These are phyloP conservation scores for Iris pallida DNA, from an alignment of 116 monocot species.

Conservation along the genomic window DNA sequence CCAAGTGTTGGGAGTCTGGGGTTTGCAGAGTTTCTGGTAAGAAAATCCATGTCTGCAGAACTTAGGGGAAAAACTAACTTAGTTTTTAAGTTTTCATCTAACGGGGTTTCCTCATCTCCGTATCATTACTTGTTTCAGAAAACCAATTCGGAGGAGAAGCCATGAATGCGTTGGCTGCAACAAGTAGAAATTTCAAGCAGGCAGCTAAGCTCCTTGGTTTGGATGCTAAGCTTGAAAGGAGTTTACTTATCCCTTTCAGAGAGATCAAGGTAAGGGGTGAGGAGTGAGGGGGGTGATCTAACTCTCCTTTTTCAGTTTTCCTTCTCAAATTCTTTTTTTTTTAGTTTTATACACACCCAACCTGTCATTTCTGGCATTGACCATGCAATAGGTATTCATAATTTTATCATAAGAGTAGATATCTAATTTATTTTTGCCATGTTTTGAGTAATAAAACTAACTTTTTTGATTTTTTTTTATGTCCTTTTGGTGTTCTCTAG, in stretches of 20 bases:
- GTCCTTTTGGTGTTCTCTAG: too few relatives aligned
- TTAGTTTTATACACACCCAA: too few relatives aligned
- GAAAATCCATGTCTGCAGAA: not conserved
- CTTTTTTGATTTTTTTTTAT: too few relatives aligned
- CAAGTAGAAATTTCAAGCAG: slow-evolving; percentile 90
- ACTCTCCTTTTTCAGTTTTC: too few relatives aligned
- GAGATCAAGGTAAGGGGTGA: slow-evolving; percentile 71
- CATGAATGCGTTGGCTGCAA: slow-evolving; percentile 94
- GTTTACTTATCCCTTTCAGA: slow-evolving; percentile 90
- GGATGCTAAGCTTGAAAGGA: slow-evolving; percentile 86
- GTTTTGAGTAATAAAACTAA: too few relatives aligned
- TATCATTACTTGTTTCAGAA: not conserved
- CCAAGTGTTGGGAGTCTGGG: not conserved
- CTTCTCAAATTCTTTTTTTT: too few relatives aligned
- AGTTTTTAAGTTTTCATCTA: not conserved
- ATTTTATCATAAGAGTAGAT: too few relatives aligned
- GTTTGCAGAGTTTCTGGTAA: not conserved
- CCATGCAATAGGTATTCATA: too few relatives aligned
- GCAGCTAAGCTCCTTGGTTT: slow-evolving; percentile 87
- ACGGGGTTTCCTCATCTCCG: not conserved
- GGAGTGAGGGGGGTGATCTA: too few relatives aligned
- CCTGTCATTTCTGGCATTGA: too few relatives aligned
- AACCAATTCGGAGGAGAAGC: not conserved
- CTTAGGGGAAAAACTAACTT: not conserved
- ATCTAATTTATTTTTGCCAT: too few relatives aligned